A percentile compares a stretch with the other conserved stretches of the same genome.
Conservation (phyloP, 2,329 filamentous ascomycete species). For the Septoria petroselini region DNA sequence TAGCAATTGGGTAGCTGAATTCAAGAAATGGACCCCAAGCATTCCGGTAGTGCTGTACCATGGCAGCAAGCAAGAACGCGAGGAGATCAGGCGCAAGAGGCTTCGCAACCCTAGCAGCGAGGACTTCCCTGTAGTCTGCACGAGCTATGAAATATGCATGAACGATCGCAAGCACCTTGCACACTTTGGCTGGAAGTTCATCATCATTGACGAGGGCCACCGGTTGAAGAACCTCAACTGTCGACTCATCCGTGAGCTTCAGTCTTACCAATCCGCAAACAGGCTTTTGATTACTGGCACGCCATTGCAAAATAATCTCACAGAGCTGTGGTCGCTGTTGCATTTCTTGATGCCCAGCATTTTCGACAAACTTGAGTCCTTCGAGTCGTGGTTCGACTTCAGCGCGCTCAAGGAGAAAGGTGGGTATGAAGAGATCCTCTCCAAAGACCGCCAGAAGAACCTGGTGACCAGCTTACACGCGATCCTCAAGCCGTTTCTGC, state of each 20-base stretch:
- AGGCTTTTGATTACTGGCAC: conserved; percentile 91
- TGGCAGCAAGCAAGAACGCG: conserved; percentile 74
- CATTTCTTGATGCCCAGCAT: conserved; percentile 91
- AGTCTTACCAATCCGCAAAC: conserved; percentile 85
- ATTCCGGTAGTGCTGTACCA: conserved; percentile 92
- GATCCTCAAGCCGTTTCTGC: conserved; percentile 84
- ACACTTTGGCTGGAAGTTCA: conserved; percentile 92
- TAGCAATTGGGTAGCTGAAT: conserved; percentile 95
- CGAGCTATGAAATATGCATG: conserved; percentile 94
- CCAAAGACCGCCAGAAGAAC: conserved; percentile 72
- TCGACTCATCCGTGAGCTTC: conserved; percentile 80
- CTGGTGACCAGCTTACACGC: conserved; percentile 86
- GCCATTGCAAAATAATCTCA: conserved; percentile 90
- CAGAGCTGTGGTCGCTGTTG: conserved; percentile 89
- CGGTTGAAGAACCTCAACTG: conserved; percentile 97
- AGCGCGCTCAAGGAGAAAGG: conserved; percentile 83
- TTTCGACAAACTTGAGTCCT: conserved; percentile 88
- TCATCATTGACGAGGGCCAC: conserved; percentile 97
- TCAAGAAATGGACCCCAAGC: conserved; percentile 80
- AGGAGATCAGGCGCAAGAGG: conserved; percentile 66
- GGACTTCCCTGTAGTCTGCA: conserved; percentile 87
- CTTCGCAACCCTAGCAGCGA: conserved; percentile 67
- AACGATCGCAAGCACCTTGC: conserved; percentile 78
- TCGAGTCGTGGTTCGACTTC: conserved; percentile 97
- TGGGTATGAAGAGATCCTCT: conserved; percentile 72